Conservation (phyloP, 2,329 filamentous ascomycete species). For the Botrytis paeoniae region DNA sequence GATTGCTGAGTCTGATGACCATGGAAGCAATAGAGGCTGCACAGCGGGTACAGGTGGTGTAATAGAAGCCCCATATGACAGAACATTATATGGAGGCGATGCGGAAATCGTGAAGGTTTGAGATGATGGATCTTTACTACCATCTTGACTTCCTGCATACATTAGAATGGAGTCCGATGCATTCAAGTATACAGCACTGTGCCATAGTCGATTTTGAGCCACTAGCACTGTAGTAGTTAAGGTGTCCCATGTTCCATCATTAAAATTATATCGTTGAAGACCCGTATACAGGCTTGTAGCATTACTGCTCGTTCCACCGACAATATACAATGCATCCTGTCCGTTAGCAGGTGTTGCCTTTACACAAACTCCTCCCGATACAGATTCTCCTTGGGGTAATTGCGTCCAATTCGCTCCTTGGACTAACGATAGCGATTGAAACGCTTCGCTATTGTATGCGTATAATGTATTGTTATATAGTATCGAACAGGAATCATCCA, state of each 20-base stretch:
- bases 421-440: conserved; percentile 69
- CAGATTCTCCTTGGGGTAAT: conserved; percentile 62
- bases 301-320: conserved; percentile 65
- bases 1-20: conserved; percentile 67
- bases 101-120: conserved; percentile 74
- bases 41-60: conserved; percentile 55
- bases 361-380: conserved; percentile 76
- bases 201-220: conserved; percentile 63
- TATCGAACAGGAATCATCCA: conserved; percentile 78
- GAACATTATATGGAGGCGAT: conserved; percentile 60
- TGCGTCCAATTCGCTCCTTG: conserved; percentile 69
- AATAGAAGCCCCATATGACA: conserved; percentile 56
- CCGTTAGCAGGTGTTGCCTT: conserved; percentile 58
- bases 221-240: conserved; percentile 43
- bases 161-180: conserved; percentile 70
- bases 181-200: conserved; percentile 73
- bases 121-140: conserved; percentile 55
- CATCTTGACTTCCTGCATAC: conserved; percentile 72
- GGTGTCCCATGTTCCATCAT: conserved; percentile 55
- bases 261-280: conserved; percentile 66
- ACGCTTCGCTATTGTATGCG: conserved; percentile 71
- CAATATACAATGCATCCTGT: conserved; percentile 64
- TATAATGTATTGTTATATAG: conserved; percentile 81
- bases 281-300: conserved; percentile 59
- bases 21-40: conserved; percentile 70